These are phyloP conservation scores for Lentinula boryana DNA, from an alignment of 768 basidiomycete species.

Conservation along the genomic window DNA sequence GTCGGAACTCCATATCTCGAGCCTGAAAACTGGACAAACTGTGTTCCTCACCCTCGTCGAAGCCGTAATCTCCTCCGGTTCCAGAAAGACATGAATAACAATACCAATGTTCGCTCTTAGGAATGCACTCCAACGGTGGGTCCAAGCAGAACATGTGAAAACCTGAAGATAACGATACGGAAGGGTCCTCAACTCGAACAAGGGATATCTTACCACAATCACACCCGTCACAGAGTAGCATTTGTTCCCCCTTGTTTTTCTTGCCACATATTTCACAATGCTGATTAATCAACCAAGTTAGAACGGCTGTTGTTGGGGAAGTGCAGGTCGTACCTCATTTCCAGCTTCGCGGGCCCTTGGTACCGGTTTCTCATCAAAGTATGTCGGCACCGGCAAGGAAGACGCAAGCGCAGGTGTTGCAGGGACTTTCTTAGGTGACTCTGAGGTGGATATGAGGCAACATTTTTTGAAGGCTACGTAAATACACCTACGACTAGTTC, in stretches of 20 bases:
- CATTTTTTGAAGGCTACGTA: conserved; percentile 4
- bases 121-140: conserved; percentile 80
- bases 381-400: conserved; percentile 26
- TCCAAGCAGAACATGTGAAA: conserved; percentile 98
- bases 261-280: conserved; percentile 92
- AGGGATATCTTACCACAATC: conserved; percentile 53
- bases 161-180: conserved; percentile 38
- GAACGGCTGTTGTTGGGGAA: background rate
- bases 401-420: conserved; percentile 4
- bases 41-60: conserved; percentile 97
- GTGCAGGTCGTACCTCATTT: conserved; percentile 38
- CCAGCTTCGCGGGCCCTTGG: background rate
- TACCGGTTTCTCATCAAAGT: conserved; percentile 33
- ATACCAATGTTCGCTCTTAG: conserved; percentile 87
- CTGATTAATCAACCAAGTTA: conserved; percentile 28
- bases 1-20: conserved; percentile 83
- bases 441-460: conserved; percentile 12
- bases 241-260: conserved; percentile 84
- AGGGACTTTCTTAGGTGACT: conserved; percentile 30
- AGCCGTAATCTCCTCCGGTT: conserved; percentile 94
- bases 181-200: background rate
- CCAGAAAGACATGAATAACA: conserved; percentile 88
- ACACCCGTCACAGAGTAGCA: conserved; percentile 88
- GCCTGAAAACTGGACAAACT: conserved; percentile 87
- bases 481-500: conserved; percentile 27